Percentiles rank a stretch among this genome's conserved stretches.
phyloP scores from a whole-genome alignment of 1,284 basidiomycete genomes.

The Pseudomicrostroma phylloplanum region DNA sequence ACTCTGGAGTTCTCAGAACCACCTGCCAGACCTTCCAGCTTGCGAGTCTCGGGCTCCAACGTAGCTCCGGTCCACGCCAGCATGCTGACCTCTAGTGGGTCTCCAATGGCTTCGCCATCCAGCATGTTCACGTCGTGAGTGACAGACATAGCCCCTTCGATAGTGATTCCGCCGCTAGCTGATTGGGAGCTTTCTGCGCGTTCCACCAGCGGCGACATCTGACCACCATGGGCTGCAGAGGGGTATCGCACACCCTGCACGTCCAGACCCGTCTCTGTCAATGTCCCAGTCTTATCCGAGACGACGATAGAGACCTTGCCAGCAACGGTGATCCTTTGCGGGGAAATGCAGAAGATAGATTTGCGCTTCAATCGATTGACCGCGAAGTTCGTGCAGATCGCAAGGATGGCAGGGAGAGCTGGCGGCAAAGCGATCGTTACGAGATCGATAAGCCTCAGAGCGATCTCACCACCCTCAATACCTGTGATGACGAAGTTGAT shows the following conservation, averaged over 20 bases:
- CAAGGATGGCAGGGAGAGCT: constrained; percentile 20
- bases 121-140: constrained; percentile 25
- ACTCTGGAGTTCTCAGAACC: constrained; percentile 13
- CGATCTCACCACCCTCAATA: constrained; percentile 24
- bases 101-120: constrained; percentile 22
- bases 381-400: constrained; percentile 22
- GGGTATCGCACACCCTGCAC: constrained; percentile 20
- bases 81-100: constrained; percentile 31
- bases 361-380: constrained; percentile 16
- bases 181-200: too few relatives aligned
- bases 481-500: constrained; percentile 27
- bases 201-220: constrained; percentile 14
- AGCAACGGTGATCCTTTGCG: constrained; percentile 28
- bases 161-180: too few relatives aligned
- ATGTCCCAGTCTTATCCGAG: constrained; percentile 32
- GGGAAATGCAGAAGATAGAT: constrained; percentile 24
- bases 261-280: constrained; percentile 24
- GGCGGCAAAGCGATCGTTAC: constrained; percentile 24
- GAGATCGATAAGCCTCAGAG: constrained; percentile 23
- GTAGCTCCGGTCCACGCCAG: constrained; percentile 22
- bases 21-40: constrained; percentile 18
- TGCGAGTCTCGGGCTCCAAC: constrained; percentile 11
- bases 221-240: constrained; percentile 1
- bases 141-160: constrained; percentile 20
- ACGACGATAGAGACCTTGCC: constrained; percentile 22